These are phyloP conservation scores for Dioscorea cayenensis DNA, from an alignment of 116 monocot genomes.

Conservation along the genomic window DNA sequence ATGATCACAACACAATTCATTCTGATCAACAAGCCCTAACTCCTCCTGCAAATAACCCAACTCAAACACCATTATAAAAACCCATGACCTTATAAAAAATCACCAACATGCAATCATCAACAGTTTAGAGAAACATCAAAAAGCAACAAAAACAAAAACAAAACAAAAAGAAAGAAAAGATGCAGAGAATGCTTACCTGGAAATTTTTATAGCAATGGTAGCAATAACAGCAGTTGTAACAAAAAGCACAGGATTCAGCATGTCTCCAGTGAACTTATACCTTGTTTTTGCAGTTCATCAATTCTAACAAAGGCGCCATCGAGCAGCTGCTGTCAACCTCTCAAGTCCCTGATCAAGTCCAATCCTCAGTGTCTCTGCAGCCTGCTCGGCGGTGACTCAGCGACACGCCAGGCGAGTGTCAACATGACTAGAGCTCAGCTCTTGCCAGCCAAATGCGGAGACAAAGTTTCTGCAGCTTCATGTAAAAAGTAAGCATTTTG, in stretches of 20 bases:
- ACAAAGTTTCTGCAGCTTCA: conserved; percentile 15
- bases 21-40: neutral
- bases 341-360: conserved; percentile 20
- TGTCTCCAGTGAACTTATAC: conserved; percentile 39
- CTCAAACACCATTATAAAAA: neutral
- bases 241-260: conserved; percentile 32
- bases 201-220: conserved; percentile 8
- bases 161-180: neutral
- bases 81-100: neutral
- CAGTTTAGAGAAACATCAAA: neutral
- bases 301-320: conserved; percentile 26
- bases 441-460: conserved; percentile 26
- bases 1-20: neutral
- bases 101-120: neutral
- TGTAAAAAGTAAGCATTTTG: conserved; percentile 17
- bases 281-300: conserved; percentile 49
- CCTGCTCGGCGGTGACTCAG: conserved; percentile 20
- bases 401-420: conserved; percentile 15
- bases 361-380: conserved; percentile 38
- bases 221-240: conserved; percentile 4
- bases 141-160: too few relatives aligned
- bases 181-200: conserved; percentile 4
- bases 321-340: conserved; percentile 36
- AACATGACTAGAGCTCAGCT: conserved; percentile 24
- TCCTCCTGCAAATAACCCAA: neutral